phyloP scores from a whole-genome alignment of 768 basidiomycete genomes.

The Boletus coccyginus region DNA sequence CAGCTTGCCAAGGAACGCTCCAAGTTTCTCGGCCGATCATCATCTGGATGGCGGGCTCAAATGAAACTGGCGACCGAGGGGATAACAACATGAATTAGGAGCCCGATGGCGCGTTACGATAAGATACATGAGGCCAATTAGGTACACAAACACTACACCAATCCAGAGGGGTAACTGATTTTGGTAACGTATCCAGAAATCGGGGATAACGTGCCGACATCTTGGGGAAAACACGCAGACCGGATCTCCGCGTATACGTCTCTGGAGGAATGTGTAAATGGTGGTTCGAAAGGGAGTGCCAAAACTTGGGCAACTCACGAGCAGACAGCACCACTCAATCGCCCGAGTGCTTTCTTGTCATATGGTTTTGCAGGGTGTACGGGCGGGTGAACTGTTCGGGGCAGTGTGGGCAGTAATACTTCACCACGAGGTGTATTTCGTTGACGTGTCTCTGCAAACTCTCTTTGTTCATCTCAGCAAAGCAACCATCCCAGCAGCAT shows the following conservation, averaged over 20 bases:
- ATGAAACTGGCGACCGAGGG: background rate
- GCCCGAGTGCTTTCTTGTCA: conserved; percentile 6
- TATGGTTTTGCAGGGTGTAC: conserved; percentile 19
- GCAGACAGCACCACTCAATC: background rate
- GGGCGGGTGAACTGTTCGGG: conserved; percentile 25
- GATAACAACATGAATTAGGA: conserved; percentile 6
- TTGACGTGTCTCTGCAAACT: conserved; percentile 27
- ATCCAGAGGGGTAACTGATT: background rate
- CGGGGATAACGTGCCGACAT: background rate
- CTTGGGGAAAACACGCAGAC: background rate
- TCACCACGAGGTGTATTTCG: conserved; percentile 23
- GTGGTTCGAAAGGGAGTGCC: background rate
- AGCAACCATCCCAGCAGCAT: conserved; percentile 24
- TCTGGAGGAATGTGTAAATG: background rate
- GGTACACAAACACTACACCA: background rate
- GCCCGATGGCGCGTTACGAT: background rate
- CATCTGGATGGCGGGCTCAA: background rate
- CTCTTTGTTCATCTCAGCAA: conserved; percentile 23
- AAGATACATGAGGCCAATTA: conserved; percentile 9
- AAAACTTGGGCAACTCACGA: background rate
- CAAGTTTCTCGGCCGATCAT: background rate
- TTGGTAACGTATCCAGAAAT: background rate
- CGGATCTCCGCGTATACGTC: background rate
- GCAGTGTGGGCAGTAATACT: conserved; percentile 18
- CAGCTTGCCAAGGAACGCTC: conserved; percentile 24